Base-by-base conservation (phyloP, 768 basidiomycete species). In the Mycena epipterygia region DNA sequence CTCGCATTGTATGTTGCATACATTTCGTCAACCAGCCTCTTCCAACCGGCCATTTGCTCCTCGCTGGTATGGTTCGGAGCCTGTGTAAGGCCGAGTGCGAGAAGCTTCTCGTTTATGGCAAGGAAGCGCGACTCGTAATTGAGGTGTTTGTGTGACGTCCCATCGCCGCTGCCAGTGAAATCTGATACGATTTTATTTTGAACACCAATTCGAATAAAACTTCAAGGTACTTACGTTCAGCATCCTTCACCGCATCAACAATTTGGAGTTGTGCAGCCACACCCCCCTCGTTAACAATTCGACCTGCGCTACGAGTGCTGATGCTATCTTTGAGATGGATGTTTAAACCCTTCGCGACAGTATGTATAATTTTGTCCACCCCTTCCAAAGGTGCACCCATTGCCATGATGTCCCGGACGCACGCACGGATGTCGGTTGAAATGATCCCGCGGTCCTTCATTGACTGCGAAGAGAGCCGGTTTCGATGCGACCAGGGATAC, bases 231-330 rank as follows among this genome's bases (percentile, higher is more conserved):
- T 16, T 52, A 78, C 76, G 30, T 27, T 73, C 48, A 3, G 65
- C 37, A 7, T 67, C 25, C 21, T 37, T 37, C 1, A 73, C 29
- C 2, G 64, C 76, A 57, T 70, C 51, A 17, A 59, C 76, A 55
- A 78, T 58, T 57, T 78, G 76, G 23, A 76, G 35, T 13, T 75
- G 51, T 9, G 76, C 70, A 0, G 72, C 71, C 16, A 76, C 53
- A 12, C 74, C 76, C 0, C 75, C 79, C 48, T 77, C 78, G 5
- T 44, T 5, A 5, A 77, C 52, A 11, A 71, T 60, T 5, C 79
- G 60, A 3, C 52, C 49, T 1, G 75, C 73, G 9, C 72, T 71
- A 0, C 72, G 71, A 14, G 63, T 44, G 53, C 74, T 75, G 41
- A 76, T 64, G 11, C 30, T 1, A 17, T 58, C 73, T 8, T 1